A percentile compares a stretch with the other conserved stretches of the same genome.
phyloP scores from a whole-genome alignment of 225 moss, liverwort and hornwort species.

The Asterella californica region DNA sequence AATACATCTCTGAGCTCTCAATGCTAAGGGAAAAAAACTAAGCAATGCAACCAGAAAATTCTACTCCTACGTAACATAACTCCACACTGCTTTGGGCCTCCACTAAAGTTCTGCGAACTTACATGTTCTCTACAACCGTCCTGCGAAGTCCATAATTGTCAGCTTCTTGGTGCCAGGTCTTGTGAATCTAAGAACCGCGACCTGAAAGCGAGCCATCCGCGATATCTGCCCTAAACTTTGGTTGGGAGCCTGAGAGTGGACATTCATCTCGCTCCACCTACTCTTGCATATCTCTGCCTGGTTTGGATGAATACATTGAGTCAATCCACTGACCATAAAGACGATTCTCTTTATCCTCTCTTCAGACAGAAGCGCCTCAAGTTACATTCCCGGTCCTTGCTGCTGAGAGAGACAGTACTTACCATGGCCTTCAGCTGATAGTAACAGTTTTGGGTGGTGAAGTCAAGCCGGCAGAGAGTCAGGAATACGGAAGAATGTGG shows the following conservation, averaged over 20 bases:
- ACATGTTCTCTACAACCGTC: slow-evolving; percentile 77
- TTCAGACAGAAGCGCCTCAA: neutral
- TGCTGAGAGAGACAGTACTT: neutral
- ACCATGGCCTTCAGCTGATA: slow-evolving; percentile 48
- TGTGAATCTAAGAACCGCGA: slow-evolving; percentile 35
- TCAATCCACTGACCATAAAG: slow-evolving; percentile 14
- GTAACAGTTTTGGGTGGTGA: slow-evolving; percentile 77
- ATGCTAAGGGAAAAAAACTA: no score
- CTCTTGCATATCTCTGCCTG: slow-evolving; percentile 21
- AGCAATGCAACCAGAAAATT: no score
- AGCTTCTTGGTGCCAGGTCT: slow-evolving; percentile 61
- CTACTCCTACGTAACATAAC: no score
- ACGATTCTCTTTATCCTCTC: neutral
- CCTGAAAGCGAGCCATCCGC: slow-evolving; percentile 49
- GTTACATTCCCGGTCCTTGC: neutral
- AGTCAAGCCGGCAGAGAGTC: slow-evolving; percentile 69
- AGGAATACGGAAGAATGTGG: slow-evolving; percentile 89
- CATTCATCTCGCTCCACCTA: slow-evolving; percentile 67
- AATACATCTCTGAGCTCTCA: no score
- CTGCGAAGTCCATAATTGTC: slow-evolving; percentile 70
- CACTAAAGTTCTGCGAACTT: slow-evolving; percentile 35
- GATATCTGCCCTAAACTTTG: slow-evolving; percentile 68
- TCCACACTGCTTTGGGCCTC: neutral
- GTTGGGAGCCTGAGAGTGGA: slow-evolving; percentile 61
- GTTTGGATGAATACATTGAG: slow-evolving; percentile 18